These are phyloP conservation scores for Ogataea pini DNA, from an alignment of 805 yeast genomes.

Conservation along the genomic window DNA sequence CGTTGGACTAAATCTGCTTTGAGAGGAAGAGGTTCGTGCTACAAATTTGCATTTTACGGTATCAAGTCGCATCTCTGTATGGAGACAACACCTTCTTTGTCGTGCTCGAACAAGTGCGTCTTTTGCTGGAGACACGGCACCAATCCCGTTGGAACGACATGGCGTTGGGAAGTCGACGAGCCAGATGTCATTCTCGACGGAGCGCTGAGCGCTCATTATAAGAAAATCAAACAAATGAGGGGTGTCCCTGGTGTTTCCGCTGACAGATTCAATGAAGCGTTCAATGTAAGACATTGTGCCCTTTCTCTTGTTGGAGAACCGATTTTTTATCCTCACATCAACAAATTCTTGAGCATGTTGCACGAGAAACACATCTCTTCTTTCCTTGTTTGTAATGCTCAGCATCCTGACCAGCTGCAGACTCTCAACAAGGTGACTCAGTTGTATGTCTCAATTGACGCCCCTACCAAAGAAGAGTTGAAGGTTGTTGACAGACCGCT, in stretches of 20 bases:
- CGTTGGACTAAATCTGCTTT: constrained; percentile 96
- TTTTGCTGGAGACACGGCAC: constrained; percentile 98
- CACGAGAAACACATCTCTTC: constrained; percentile 82
- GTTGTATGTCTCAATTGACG: constrained; percentile 89
- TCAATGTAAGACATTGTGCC: constrained; percentile 88
- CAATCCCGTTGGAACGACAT: constrained; percentile 91
- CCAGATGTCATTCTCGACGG: constrained; percentile 84
- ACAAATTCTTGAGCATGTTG: constrained; percentile 76
- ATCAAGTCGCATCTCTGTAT: constrained; percentile 88
- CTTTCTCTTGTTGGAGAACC: constrained; percentile 93
- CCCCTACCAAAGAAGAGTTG: constrained; percentile 79
- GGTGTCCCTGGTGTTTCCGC: constrained; percentile 95
- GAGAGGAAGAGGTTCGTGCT: constrained; percentile 92
- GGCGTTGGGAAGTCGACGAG: constrained; percentile 95
- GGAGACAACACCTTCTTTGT: constrained; percentile 93
- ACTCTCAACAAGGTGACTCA: constrained; percentile 79
- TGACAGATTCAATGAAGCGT: constrained; percentile 88
- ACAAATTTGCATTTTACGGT: constrained; percentile 90
- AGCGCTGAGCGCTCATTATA: constrained; percentile 85
- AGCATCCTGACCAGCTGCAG: constrained; percentile 83
- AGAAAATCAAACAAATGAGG: constrained; percentile 89
- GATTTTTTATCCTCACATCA: constrained; percentile 88
- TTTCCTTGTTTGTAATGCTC: constrained; percentile 92
- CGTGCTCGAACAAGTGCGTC: constrained; percentile 94
- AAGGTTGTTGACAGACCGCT: constrained; percentile 87